Percentiles rank a stretch among this genome's conserved stretches.
Conservation (phyloP, 257 asterid species). For the Solanum rostratum region DNA sequence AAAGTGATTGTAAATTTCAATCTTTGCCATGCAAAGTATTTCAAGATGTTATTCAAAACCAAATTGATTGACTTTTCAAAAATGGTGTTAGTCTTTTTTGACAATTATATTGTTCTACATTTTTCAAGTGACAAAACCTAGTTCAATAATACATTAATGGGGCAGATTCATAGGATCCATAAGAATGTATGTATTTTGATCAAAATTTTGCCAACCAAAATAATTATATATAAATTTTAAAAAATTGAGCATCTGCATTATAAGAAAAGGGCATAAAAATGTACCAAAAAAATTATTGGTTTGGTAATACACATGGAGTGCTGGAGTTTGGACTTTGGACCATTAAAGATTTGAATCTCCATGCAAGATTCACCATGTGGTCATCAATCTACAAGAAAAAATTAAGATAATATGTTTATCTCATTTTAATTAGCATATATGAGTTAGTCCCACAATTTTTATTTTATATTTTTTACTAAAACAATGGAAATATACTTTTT, state of each 20-base stretch:
- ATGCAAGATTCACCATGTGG: background rate
- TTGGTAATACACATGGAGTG: background rate
- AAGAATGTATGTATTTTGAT: background rate
- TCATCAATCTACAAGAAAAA: background rate
- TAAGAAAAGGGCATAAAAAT: background rate
- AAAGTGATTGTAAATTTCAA: background rate
- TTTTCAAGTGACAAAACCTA: background rate
- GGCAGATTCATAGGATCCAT: background rate
- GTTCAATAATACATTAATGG: background rate
- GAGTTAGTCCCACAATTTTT: background rate
- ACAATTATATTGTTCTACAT: background rate
- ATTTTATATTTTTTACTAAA: background rate
- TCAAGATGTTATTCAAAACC: background rate
- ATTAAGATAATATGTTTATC: background rate
- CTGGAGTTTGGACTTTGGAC: background rate
- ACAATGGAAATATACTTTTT: background rate
- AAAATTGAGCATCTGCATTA: background rate
- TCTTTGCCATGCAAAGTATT: background rate
- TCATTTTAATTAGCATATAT: background rate
- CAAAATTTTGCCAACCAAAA: background rate
- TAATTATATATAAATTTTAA: background rate
- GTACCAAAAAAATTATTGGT: background rate
- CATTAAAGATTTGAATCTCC: background rate
- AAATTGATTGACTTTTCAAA: background rate
- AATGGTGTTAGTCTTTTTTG: background rate